These are phyloP conservation scores for Verticillium nonalfalfae DNA, from an alignment of 2,329 filamentous ascomycete genomes.

Conservation along the genomic window DNA sequence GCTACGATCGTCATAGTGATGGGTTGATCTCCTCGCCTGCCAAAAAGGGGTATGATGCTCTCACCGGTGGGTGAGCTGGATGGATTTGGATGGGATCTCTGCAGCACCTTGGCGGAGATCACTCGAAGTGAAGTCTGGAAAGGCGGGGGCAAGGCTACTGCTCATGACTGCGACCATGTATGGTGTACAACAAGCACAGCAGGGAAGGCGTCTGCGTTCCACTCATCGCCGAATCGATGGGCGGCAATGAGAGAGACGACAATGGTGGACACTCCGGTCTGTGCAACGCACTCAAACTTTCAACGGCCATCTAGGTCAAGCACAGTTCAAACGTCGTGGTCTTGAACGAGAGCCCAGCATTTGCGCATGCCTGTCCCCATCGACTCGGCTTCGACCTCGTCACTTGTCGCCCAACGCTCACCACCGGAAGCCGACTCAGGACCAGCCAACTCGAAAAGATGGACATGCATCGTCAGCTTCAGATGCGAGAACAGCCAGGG, in stretches of 20 bases:
- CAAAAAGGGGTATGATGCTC: background rate
- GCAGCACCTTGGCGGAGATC: too few relatives aligned
- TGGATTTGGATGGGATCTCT: too few relatives aligned
- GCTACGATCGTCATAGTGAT: background rate
- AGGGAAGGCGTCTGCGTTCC: background rate
- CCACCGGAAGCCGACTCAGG: background rate
- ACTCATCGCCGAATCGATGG: background rate
- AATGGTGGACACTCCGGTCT: background rate
- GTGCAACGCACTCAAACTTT: background rate
- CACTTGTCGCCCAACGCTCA: constrained; percentile 29
- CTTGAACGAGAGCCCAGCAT: constrained; percentile 41
- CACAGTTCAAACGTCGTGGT: constrained; percentile 1
- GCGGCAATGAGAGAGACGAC: background rate
- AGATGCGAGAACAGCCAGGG: constrained; percentile 54
- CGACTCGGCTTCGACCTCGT: constrained; percentile 38
- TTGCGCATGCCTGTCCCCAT: constrained; percentile 56
- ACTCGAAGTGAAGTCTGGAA: too few relatives aligned
- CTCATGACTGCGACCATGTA: too few relatives aligned
- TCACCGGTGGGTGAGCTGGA: background rate
- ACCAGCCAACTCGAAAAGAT: constrained; percentile 34
- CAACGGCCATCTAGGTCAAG: background rate
- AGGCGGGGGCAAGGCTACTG: too few relatives aligned
- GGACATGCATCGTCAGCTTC: constrained; percentile 51
- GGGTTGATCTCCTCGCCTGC: too few relatives aligned
- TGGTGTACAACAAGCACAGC: background rate